These are phyloP conservation scores for Tritrichomonas musculus DNA, from an alignment of 208 protist genomes.

Conservation along the genomic window DNA sequence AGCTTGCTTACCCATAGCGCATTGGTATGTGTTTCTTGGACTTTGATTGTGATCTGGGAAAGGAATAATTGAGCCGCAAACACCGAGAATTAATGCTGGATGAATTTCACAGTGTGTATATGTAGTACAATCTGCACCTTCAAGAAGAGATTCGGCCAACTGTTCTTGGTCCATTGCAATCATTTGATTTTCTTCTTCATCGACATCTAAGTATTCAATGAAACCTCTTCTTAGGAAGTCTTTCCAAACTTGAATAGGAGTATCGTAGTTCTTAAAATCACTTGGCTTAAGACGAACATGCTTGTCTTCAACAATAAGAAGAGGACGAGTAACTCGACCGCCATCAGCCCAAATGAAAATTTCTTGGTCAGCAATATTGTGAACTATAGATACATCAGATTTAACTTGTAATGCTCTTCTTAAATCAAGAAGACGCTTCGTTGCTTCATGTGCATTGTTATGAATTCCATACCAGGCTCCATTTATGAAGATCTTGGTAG, in stretches of 20 bases:
- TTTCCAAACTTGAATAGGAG: conserved; percentile 62
- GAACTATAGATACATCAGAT: conserved; percentile 53
- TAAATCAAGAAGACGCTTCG: conserved; percentile 54
- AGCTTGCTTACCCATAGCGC: conserved; percentile 91
- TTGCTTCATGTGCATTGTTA: conserved; percentile 58
- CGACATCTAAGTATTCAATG: conserved; percentile 74
- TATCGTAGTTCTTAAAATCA: conserved; percentile 48
- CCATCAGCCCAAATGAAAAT: conserved; percentile 66
- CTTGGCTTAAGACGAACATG: conserved; percentile 45
- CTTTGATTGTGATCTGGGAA: conserved; percentile 91
- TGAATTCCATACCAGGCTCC: conserved; percentile 77
- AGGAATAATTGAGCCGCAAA: conserved; percentile 85
- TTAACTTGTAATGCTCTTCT: conserved; percentile 53
- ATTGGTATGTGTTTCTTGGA: conserved; percentile 88
- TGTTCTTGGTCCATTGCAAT: conserved; percentile 50
- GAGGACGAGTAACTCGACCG: conserved; percentile 54
- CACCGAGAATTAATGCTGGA: conserved; percentile 85
- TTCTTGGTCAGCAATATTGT: conserved; percentile 58
- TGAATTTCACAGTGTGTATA: conserved; percentile 94
- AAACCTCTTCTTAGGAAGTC: conserved; percentile 73
- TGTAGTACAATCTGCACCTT: conserved; percentile 58
- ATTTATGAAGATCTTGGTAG: conserved; percentile 76
- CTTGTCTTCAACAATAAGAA: conserved; percentile 64
- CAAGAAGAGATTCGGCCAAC: conserved; percentile 61
- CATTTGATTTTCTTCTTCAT: conserved; percentile 54